Conservation (phyloP, 352 stramenopile species). For the Globisporangium yorkense region DNA sequence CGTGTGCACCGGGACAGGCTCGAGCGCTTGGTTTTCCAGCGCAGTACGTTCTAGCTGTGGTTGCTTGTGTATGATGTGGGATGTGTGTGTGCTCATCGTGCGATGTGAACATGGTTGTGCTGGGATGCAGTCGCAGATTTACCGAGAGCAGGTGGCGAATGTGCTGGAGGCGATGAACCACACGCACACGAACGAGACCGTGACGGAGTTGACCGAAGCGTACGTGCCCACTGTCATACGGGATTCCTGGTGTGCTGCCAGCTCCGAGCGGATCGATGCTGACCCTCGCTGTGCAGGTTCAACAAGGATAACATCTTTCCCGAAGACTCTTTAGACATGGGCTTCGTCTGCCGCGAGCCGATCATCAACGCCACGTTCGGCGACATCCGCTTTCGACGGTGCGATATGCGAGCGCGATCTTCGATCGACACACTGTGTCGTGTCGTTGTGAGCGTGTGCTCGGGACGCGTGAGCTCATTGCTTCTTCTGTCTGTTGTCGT, state of each 20-base stretch:
- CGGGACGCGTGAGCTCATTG: background rate
- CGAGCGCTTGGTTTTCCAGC: conserved; percentile 83
- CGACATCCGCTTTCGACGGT: conserved; percentile 86
- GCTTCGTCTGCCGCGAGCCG: conserved; percentile 79
- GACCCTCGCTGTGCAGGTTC: conserved; percentile 33
- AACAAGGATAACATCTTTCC: conserved; percentile 84
- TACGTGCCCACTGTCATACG: conserved; percentile 22
- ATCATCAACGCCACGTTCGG: conserved; percentile 90
- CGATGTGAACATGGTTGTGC: background rate
- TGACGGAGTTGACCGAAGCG: conserved; percentile 83
- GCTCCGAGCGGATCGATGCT: background rate
- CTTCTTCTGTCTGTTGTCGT: background rate
- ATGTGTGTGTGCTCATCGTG: background rate
- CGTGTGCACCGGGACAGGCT: conserved; percentile 84
- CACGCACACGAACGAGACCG: conserved; percentile 84
- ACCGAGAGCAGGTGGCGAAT: conserved; percentile 80
- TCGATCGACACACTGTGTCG: background rate
- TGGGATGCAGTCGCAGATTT: conserved; percentile 64
- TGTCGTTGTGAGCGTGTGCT: background rate
- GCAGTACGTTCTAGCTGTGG: conserved; percentile 37
- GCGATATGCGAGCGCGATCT: background rate
- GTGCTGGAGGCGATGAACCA: conserved; percentile 81
- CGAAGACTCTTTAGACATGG: conserved; percentile 82
- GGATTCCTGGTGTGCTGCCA: background rate
- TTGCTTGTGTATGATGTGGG: conserved; percentile 2